Conservation (phyloP, 1,139 yeast genomes). For the Suhomyces atakaporum region DNA sequence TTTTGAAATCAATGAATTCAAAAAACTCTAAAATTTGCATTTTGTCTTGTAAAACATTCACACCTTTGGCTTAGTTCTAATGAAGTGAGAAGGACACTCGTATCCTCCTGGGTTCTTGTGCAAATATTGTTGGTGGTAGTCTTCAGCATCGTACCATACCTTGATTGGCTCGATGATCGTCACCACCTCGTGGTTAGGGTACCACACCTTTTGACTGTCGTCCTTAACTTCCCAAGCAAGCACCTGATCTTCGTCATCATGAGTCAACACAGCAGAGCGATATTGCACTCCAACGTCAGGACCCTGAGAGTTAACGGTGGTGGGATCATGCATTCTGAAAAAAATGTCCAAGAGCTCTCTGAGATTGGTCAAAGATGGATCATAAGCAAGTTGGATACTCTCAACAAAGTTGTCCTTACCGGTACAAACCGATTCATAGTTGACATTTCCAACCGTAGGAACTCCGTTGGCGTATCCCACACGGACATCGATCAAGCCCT, state of each 20-base stretch:
- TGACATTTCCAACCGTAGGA: slow-evolving; percentile 49
- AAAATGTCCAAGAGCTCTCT: slow-evolving; percentile 76
- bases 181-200: slow-evolving; percentile 47
- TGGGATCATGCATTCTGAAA: slow-evolving; percentile 89
- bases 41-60: too few relatives aligned
- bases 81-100: slow-evolving; percentile 84
- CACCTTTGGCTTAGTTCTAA: slow-evolving; percentile 27
- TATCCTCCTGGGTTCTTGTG: slow-evolving; percentile 80
- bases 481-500: slow-evolving; percentile 70
- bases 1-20: too few relatives aligned
- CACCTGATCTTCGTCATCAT: slow-evolving; percentile 44
- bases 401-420: slow-evolving; percentile 77
- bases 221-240: slow-evolving; percentile 32
- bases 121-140: slow-evolving; percentile 84
- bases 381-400: slow-evolving; percentile 77
- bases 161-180: slow-evolving; percentile 71
- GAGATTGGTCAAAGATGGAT: slow-evolving; percentile 62
- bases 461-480: slow-evolving; percentile 92
- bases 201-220: slow-evolving; percentile 41
- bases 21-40: too few relatives aligned
- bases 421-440: slow-evolving; percentile 73
- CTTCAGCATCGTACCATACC: slow-evolving; percentile 89
- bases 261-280: slow-evolving; percentile 73
- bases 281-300: slow-evolving; percentile 85
- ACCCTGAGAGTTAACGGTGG: slow-evolving; percentile 66